Percentiles rank a stretch among this genome's conserved stretches.
Conservation (phyloP, 2,329 filamentous ascomycete species). For the Xylariomycetidae sp. region DNA sequence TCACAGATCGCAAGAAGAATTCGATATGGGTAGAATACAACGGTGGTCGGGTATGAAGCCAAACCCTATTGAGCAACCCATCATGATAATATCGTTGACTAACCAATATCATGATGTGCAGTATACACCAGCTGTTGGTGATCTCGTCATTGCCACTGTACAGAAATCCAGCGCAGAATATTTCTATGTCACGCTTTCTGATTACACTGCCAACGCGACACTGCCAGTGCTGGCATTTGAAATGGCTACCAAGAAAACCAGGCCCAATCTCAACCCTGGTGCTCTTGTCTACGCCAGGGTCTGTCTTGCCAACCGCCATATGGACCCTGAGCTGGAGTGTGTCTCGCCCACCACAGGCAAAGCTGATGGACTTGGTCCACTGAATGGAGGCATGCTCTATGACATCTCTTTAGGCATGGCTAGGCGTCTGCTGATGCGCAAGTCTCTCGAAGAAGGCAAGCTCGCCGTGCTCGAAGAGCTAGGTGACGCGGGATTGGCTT, state of each 20-base stretch:
- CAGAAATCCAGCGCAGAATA: constrained; percentile 70
- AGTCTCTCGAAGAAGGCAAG: constrained; percentile 56
- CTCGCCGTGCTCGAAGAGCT: constrained; percentile 76
- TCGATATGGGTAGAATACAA: constrained; percentile 72
- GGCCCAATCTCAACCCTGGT: constrained; percentile 69
- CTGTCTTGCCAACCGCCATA: constrained; percentile 69
- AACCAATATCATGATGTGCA: constrained; percentile 34
- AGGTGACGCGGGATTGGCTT: constrained; percentile 70
- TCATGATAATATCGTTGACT: too few species aligned
- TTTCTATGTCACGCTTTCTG: constrained; percentile 74
- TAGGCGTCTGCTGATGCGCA: constrained; percentile 67
- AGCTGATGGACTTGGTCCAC: constrained; percentile 77
- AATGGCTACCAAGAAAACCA: constrained; percentile 84
- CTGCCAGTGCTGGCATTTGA: constrained; percentile 92
- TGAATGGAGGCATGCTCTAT: constrained; percentile 84
- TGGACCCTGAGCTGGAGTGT: constrained; percentile 88
- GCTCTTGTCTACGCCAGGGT: constrained; percentile 88
- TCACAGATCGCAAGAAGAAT: constrained; percentile 68
- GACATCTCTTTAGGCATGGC: constrained; percentile 75
- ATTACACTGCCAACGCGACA: constrained; percentile 58
- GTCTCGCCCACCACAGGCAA: constrained; percentile 83
- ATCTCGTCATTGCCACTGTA: constrained; percentile 85
- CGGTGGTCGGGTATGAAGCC: constrained; percentile 57
- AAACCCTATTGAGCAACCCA: not conserved
- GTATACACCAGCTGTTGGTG: constrained; percentile 76